Base-by-base conservation (phyloP, 306 rosid species). In the Lablab purpureus region DNA sequence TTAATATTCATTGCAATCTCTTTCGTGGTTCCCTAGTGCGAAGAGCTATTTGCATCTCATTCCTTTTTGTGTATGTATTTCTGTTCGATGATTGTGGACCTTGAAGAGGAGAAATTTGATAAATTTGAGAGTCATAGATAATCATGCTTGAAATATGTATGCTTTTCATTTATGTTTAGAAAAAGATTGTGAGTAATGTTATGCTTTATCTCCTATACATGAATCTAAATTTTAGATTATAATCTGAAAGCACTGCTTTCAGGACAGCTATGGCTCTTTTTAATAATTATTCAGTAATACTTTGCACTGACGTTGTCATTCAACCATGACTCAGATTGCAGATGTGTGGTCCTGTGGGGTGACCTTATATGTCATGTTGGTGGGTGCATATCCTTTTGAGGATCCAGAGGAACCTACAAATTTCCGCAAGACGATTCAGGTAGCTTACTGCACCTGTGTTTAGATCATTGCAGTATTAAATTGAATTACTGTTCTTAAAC, bases 331-430 rank as follows among this genome's bases (percentile, higher is more conserved):
- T 82, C 91, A 94, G 99, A 87, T 92, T 82, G 99, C 99, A 5
- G 99, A 94, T 74, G 99, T 92, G 30, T 94, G 99, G 99, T 94
- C 99, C 22, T 92, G 99, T 87, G 99, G 99, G 75, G 97, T 94
- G 79, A 94, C 99, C 79, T 89, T 94, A 62, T 94, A 92, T 73
- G 99, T 94, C 75, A 94, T 94, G 99, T 90, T 95, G 92, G 94
- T 91, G 66, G 99, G 98, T 49, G 92, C 98, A 64, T 95, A 92
- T 84, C 99, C 99, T 70, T 95, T 95, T 15, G 97, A 94, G 88
- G 97, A 94, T 81, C 97, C 97, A 1, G 97, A 81, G 56, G 97
- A 94, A 81, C 99, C 99, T 49, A 92, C 88, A 81, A 95, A 92
- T 88, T 92, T 95, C 78, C 91, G 94, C 67, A 95, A 91, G 87